These are phyloP conservation scores for Casuarina cunninghamiana DNA, from an alignment of 306 rosid genomes.

Conservation along the genomic window DNA sequence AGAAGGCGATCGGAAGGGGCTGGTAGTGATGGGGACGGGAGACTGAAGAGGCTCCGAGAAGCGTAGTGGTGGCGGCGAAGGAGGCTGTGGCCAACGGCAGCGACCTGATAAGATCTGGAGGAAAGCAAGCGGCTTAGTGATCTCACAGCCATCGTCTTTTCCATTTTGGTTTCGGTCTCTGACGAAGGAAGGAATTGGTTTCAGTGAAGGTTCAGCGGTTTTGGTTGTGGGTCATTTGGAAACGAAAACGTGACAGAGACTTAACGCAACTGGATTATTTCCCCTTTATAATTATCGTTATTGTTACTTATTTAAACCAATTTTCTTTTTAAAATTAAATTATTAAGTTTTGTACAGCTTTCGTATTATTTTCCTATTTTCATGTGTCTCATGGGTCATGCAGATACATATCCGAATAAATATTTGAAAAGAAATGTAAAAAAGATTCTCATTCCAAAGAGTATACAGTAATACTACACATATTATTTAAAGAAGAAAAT, in stretches of 20 bases:
- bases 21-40: constrained; percentile 32
- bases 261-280: neutral
- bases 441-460: too few relatives aligned
- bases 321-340: too few relatives aligned
- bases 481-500: too few relatives aligned
- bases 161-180: constrained; percentile 37
- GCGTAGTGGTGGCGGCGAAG: constrained; percentile 24
- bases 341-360: too few relatives aligned
- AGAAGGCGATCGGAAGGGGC: constrained; percentile 20
- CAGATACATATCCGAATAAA: too few relatives aligned
- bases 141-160: constrained; percentile 58
- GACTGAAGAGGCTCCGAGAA: constrained; percentile 31
- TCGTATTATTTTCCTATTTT: too few relatives aligned
- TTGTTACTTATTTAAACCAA: too few relatives aligned
- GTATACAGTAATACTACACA: too few relatives aligned
- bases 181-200: neutral
- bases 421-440: too few relatives aligned
- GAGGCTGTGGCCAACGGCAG: constrained; percentile 29
- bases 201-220: neutral
- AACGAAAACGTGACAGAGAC: neutral
- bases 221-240: neutral
- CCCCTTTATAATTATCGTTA: neutral
- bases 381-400: too few relatives aligned
- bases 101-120: constrained; percentile 53
- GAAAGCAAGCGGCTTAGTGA: constrained; percentile 59